These are phyloP conservation scores for Blastobotrys apis DNA, from an alignment of 1,139 yeast genomes.

Conservation along the genomic window DNA sequence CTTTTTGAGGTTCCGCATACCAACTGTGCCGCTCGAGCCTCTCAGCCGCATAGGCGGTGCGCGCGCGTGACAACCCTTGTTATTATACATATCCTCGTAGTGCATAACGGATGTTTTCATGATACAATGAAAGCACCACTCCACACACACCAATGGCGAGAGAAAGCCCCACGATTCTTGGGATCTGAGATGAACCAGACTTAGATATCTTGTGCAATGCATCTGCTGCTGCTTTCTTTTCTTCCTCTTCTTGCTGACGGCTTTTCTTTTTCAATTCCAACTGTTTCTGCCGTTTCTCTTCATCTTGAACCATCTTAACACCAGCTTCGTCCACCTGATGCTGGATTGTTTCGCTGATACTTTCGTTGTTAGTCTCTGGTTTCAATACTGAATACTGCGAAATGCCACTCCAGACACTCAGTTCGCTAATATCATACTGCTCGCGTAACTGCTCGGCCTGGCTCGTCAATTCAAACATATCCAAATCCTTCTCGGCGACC, in stretches of 20 bases:
- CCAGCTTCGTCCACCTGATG: constrained; percentile 5
- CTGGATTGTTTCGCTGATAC: background rate
- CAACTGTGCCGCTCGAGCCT: too few relatives aligned
- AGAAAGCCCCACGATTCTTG: constrained; percentile 3
- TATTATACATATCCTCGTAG: background rate
- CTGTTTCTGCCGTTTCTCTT: background rate
- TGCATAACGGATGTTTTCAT: background rate
- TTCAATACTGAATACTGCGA: constrained; percentile 30
- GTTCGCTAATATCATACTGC: constrained; percentile 1
- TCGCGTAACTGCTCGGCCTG: background rate
- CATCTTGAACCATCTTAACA: background rate
- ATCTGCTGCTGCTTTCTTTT: too few relatives aligned
- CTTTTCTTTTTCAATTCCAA: too few relatives aligned
- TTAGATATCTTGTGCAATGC: background rate
- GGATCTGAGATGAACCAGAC: background rate
- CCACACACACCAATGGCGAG: constrained; percentile 10
- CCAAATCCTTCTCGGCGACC: constrained; percentile 1
- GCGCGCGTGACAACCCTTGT: too few relatives aligned
- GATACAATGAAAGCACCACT: constrained; percentile 3
- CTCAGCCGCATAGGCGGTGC: too few relatives aligned
- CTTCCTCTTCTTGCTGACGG: background rate
- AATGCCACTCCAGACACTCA: constrained; percentile 22
- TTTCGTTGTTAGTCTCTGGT: background rate
- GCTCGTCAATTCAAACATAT: constrained; percentile 1
- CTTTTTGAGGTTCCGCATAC: too few relatives aligned